Evolutionary conservation across 2,329 filamentous ascomycete genomes (phyloP).

Genomic region (Fusarium stilboides): DNA sequence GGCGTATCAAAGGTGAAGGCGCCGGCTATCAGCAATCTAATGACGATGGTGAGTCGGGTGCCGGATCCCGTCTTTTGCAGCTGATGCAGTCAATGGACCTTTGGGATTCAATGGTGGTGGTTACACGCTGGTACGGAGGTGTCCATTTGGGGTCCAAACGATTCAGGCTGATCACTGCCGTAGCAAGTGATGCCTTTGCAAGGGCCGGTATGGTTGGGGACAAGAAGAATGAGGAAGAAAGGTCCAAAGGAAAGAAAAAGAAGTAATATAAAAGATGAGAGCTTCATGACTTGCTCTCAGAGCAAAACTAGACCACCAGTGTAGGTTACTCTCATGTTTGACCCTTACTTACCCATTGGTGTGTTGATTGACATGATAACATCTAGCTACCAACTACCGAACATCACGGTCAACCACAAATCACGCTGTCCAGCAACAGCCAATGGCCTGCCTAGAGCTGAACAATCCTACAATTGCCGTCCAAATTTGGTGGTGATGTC

Average conservation of each 20-base stretch:
- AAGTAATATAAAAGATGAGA: slow-evolving; percentile 16
- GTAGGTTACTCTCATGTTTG: slow-evolving; percentile 1
- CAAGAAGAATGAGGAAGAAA: slow-evolving; percentile 53
- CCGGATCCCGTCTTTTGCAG: slow-evolving; percentile 86
- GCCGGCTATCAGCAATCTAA: slow-evolving; percentile 87
- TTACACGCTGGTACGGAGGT: slow-evolving; percentile 96
- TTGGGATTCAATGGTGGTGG: slow-evolving; percentile 93
- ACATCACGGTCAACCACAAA: background rate
- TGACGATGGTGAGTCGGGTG: slow-evolving; percentile 95
- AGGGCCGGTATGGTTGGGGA: slow-evolving; percentile 80
- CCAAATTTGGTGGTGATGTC: background rate
- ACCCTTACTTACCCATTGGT: background rate
- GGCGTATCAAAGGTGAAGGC: slow-evolving; percentile 73
- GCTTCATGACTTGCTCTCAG: background rate
- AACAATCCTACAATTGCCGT: background rate
- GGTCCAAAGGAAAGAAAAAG: slow-evolving; percentile 28
- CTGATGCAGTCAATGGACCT: slow-evolving; percentile 95
- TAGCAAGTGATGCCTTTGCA: slow-evolving; percentile 86
- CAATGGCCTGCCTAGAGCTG: background rate
- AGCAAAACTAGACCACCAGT: background rate
- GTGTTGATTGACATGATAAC: slow-evolving; percentile 12
- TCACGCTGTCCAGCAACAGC: background rate
- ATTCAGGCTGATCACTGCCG: slow-evolving; percentile 91
- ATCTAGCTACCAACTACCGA: background rate
- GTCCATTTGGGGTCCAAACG: slow-evolving; percentile 89